phyloP scores from a whole-genome alignment of 2,329 filamentous ascomycete species.

The Graphium sp. region DNA sequence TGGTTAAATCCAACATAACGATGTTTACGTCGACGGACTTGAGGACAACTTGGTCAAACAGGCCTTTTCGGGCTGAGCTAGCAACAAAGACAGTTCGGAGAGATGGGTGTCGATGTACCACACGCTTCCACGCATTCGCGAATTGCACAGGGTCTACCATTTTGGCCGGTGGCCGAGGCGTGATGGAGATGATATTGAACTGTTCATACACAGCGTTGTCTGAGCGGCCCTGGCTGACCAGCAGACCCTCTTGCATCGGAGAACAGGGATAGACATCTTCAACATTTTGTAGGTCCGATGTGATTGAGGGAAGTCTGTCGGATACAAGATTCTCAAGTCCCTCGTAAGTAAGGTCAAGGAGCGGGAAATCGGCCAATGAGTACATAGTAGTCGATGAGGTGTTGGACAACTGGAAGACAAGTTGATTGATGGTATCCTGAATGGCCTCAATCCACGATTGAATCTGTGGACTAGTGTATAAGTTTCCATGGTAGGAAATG shows the following conservation, averaged over 20 bases:
- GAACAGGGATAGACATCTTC: constrained; percentile 20
- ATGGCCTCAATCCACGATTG: too few relatives aligned
- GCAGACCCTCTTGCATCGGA: constrained; percentile 17
- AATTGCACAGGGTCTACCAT: constrained; percentile 4
- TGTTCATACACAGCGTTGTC: too few relatives aligned
- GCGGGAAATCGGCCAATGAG: constrained; percentile 16
- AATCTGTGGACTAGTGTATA: constrained; percentile 3
- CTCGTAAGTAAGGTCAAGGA: constrained; percentile 13
- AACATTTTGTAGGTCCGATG: constrained; percentile 9
- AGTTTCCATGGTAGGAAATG: not conserved
- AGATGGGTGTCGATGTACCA: constrained; percentile 8
- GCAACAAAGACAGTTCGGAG: constrained; percentile 10
- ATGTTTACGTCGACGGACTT: too few relatives aligned
- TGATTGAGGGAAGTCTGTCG: constrained; percentile 7
- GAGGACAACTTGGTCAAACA: constrained; percentile 9
- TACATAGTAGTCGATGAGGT: constrained; percentile 8
- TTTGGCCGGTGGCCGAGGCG: too few relatives aligned
- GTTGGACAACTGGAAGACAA: too few relatives aligned
- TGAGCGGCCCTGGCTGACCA: constrained; percentile 19
- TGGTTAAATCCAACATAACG: too few relatives aligned
- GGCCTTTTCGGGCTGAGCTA: constrained; percentile 4
- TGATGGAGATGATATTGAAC: not conserved
- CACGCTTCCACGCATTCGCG: constrained; percentile 7
- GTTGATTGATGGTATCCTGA: too few relatives aligned
- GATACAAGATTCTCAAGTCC: constrained; percentile 10